Base-by-base conservation (phyloP, 2,329 filamentous ascomycete species). In the Fusarium fujikuroi region DNA sequence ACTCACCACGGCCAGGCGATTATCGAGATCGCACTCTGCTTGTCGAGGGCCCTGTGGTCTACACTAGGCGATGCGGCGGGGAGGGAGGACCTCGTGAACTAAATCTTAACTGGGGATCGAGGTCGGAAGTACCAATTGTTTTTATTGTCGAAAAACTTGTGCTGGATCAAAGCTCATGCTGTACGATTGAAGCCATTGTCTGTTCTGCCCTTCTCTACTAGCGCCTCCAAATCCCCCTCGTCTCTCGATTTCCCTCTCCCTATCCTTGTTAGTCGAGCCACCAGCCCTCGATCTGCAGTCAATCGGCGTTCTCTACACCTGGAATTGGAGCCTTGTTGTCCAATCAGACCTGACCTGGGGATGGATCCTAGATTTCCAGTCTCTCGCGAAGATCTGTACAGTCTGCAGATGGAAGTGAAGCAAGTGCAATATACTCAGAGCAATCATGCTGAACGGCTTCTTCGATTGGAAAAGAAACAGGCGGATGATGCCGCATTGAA, bases 371-470 rank as follows among this genome's bases (percentile, higher is more conserved):
- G 89, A 75, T 90, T 90, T 78, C 79, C 86, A 52, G 84, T 87
- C 75, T 85, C 86, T 76, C 88, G 89, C 79, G 90, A 92, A 85
- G 90, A 92, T 82, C 84, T 92, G 78, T 90, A 91, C 80, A 88
- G 85, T 86, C 85, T 92, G 81, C 90, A 92, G 83, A 91, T 92
- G 88, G 90, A 92, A 83, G 83, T 92, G 79, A 92, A 90, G 81
- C 89, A 92, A 82, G 85, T 92, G 68, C 90, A 92, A 76, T 85
- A 88, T 79, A 84, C 89, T 69, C 90, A 92, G 80, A 87, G 83
- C 72, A 88, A 85, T 76, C 90, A 92, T 81, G 86, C 87, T 65
- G 91, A 92, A 73, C 85, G 91, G 79, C 80, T 92, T 60, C 81
- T 87, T 68, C 85, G 89, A 70, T 81, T 92, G 58, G 91, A 92